A percentile compares a stretch with the other conserved stretches of the same genome.
These are phyloP conservation scores for Coemansia sp. DNA, from an alignment of 192 early-diverging fungal genomes.

Conservation along the genomic window DNA sequence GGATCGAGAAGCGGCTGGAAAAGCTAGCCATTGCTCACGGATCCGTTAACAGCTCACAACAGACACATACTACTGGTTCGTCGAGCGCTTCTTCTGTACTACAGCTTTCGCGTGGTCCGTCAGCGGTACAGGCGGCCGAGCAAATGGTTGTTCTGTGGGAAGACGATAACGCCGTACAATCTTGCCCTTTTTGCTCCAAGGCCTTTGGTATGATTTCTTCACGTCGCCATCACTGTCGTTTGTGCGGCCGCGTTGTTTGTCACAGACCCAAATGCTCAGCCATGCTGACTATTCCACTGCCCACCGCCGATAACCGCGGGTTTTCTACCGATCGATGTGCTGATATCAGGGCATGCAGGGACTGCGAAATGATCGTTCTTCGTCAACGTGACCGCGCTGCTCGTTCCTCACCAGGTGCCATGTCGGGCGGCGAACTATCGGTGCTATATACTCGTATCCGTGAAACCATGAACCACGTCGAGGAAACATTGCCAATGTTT, in stretches of 20 bases:
- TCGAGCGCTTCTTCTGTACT: background rate
- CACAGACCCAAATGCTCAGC: constrained; percentile 56
- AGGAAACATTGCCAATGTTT: constrained; percentile 33
- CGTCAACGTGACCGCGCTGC: constrained; percentile 46
- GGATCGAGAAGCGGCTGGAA: constrained; percentile 73
- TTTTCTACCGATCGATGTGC: constrained; percentile 13
- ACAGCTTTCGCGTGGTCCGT: background rate
- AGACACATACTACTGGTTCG: background rate
- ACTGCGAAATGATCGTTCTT: constrained; percentile 61
- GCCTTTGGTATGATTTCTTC: constrained; percentile 58
- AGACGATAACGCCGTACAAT: constrained; percentile 13
- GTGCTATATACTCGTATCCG: constrained; percentile 16
- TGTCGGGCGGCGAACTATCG: constrained; percentile 28
- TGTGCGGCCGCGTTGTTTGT: constrained; percentile 69
- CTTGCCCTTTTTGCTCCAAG: constrained; percentile 27
- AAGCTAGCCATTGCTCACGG: constrained; percentile 53
- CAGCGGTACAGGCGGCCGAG: constrained; percentile 34
- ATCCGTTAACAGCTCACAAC: background rate
- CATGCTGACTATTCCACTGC: constrained; percentile 19
- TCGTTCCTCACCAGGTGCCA: constrained; percentile 32
- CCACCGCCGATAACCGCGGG: background rate
- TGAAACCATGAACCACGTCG: constrained; percentile 24
- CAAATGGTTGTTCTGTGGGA: constrained; percentile 50
- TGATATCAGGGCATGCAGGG: constrained; percentile 56
- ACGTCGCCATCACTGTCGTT: constrained; percentile 71